phyloP scores from a whole-genome alignment of 768 basidiomycete species.

The Lactarius tabidus region DNA sequence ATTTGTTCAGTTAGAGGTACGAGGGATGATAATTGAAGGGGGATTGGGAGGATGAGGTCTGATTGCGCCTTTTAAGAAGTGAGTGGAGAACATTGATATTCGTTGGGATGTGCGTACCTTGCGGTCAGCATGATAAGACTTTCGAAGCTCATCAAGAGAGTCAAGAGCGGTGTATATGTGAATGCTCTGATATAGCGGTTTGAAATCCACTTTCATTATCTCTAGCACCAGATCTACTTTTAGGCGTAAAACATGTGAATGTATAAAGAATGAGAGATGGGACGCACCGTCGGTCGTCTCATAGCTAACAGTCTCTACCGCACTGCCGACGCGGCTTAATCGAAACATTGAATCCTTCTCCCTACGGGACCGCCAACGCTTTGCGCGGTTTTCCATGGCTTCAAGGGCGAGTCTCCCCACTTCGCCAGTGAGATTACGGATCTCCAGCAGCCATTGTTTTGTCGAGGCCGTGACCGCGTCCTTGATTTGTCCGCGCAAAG shows the following conservation, averaged over 20 bases:
- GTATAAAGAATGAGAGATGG: not conserved
- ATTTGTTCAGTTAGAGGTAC: constrained; percentile 86
- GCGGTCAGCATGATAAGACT: constrained; percentile 94
- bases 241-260: constrained; percentile 13
- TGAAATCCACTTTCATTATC: constrained; percentile 84
- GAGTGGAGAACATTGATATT: not conserved
- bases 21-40: constrained; percentile 62
- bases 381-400: constrained; percentile 77
- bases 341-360: constrained; percentile 82
- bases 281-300: constrained; percentile 91
- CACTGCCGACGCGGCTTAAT: constrained; percentile 78
- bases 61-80: constrained; percentile 77
- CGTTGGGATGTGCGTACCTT: constrained; percentile 49
- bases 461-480: constrained; percentile 91
- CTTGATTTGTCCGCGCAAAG: constrained; percentile 83
- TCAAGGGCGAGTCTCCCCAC: constrained; percentile 88
- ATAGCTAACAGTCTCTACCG: constrained; percentile 86
- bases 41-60: constrained; percentile 82
- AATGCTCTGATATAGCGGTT: constrained; percentile 92
- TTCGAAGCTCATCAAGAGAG: constrained; percentile 83
- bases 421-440: constrained; percentile 79
- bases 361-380: constrained; percentile 77
- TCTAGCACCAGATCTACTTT: constrained; percentile 84
- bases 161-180: constrained; percentile 93
- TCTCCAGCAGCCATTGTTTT: constrained; percentile 96